These are phyloP conservation scores for Solanum megistacrolobum DNA, from an alignment of 257 asterid genomes.

Conservation along the genomic window DNA sequence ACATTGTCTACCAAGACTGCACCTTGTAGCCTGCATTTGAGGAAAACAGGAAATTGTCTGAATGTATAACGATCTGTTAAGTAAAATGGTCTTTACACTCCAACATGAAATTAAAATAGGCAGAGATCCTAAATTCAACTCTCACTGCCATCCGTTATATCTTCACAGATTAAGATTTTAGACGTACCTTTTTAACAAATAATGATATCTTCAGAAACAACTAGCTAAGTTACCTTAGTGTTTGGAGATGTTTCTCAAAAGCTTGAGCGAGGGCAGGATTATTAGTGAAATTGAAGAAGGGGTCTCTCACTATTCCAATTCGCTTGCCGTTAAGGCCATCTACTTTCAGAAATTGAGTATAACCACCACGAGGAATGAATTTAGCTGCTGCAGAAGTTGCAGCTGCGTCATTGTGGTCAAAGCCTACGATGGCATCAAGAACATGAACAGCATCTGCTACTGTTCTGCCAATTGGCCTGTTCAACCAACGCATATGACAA, in stretches of 20 bases:
- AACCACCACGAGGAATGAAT: conserved; percentile 32
- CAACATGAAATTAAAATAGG: not conserved
- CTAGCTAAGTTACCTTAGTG: conserved; percentile 16
- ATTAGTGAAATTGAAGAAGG: conserved; percentile 11
- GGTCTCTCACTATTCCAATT: conserved; percentile 25
- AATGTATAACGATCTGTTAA: not conserved
- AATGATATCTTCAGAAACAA: not conserved
- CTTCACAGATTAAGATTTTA: not conserved
- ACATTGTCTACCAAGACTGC: conserved; percentile 25
- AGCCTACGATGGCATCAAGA: conserved; percentile 46
- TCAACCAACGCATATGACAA: not conserved
- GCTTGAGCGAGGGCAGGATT: not conserved
- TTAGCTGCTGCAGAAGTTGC: conserved; percentile 22
- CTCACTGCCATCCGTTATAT: not conserved
- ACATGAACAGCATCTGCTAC: conserved; percentile 38
- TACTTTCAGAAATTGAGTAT: conserved; percentile 26
- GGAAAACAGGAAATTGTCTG: not conserved
- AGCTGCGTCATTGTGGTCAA: conserved; percentile 22
- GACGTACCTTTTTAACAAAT: not conserved
- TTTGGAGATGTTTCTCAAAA: conserved; percentile 17
- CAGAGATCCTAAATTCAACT: not conserved
- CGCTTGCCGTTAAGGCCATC: conserved; percentile 37
- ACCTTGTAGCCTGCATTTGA: conserved; percentile 22
- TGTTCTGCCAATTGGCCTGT: conserved; percentile 41
- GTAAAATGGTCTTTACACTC: not conserved